Evolutionary conservation across 2,329 filamentous ascomycete genomes (phyloP).

Genomic region (Sphaceloma murrayae): DNA sequence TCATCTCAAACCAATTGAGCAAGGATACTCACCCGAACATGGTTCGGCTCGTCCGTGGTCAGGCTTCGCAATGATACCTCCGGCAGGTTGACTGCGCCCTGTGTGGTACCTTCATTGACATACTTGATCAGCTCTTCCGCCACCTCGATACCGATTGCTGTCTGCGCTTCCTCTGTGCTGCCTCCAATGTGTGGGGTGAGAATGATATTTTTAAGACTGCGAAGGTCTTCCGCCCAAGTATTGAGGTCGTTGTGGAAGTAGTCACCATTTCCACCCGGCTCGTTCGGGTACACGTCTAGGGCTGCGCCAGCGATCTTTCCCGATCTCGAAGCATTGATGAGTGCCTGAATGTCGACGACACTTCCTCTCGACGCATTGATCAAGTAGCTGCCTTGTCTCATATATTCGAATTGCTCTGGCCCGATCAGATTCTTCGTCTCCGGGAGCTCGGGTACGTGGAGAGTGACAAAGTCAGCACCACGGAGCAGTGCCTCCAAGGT

Average conservation of each 20-base stretch:
- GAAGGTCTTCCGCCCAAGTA: slow-evolving; percentile 73
- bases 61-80: slow-evolving; percentile 85
- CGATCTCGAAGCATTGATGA: slow-evolving; percentile 75
- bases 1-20: too few species aligned
- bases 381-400: slow-evolving; percentile 88
- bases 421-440: slow-evolving; percentile 93
- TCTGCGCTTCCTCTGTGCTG: slow-evolving; percentile 94
- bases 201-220: slow-evolving; percentile 81
- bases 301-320: slow-evolving; percentile 89
- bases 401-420: slow-evolving; percentile 65
- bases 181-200: slow-evolving; percentile 95
- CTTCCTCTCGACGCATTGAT: slow-evolving; percentile 93
- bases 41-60: slow-evolving; percentile 78
- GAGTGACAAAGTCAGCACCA: slow-evolving; percentile 81
- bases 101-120: slow-evolving; percentile 86
- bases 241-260: slow-evolving; percentile 86
- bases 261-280: slow-evolving; percentile 87
- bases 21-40: slow-evolving; percentile 52
- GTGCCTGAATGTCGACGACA: slow-evolving; percentile 85
- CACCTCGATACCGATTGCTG: slow-evolving; percentile 91
- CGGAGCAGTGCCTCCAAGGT: slow-evolving; percentile 66
- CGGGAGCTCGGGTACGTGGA: slow-evolving; percentile 85
- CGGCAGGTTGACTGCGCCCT: slow-evolving; percentile 93
- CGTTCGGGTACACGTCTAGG: slow-evolving; percentile 91
- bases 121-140: slow-evolving; percentile 80